A percentile compares a stretch with the other conserved stretches of the same genome.
phyloP scores from a whole-genome alignment of 1,139 yeast genomes.

The Magnusiomyces sp. region DNA sequence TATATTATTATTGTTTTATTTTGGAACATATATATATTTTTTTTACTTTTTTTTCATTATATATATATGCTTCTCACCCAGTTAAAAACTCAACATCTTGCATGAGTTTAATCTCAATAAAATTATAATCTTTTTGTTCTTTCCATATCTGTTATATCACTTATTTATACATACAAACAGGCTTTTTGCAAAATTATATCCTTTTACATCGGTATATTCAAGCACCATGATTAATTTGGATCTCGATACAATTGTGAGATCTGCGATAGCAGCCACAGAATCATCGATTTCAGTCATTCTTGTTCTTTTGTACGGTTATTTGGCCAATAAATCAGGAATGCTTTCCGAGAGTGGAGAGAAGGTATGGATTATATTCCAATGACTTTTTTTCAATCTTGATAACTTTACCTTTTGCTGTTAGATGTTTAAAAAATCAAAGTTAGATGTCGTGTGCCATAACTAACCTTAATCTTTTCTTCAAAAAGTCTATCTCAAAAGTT shows the following conservation, averaged over 20 bases:
- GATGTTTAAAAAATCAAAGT: not conserved
- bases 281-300: conserved; percentile 18
- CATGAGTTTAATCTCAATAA: no score
- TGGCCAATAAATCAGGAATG: conserved; percentile 11
- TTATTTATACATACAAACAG: no score
- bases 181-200: no score
- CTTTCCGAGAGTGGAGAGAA: conserved; percentile 14
- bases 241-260: conserved; percentile 9
- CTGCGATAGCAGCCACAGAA: conserved; percentile 16
- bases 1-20: no score
- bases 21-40: no score
- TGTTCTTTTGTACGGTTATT: conserved; percentile 15
- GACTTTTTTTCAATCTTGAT: not conserved
- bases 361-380: conserved; percentile 7
- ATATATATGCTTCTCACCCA: no score
- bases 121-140: no score
- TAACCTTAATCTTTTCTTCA: not conserved
- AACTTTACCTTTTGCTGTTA: not conserved
- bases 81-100: no score
- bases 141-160: no score
- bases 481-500: conserved; percentile 16
- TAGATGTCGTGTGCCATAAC: not conserved
- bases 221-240: conserved; percentile 3
- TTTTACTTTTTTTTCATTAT: no score
- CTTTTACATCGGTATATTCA: not conserved